These are phyloP conservation scores for Annulohypoxylon truncatum DNA, from an alignment of 2,329 filamentous ascomycete species.

Conservation along the genomic window DNA sequence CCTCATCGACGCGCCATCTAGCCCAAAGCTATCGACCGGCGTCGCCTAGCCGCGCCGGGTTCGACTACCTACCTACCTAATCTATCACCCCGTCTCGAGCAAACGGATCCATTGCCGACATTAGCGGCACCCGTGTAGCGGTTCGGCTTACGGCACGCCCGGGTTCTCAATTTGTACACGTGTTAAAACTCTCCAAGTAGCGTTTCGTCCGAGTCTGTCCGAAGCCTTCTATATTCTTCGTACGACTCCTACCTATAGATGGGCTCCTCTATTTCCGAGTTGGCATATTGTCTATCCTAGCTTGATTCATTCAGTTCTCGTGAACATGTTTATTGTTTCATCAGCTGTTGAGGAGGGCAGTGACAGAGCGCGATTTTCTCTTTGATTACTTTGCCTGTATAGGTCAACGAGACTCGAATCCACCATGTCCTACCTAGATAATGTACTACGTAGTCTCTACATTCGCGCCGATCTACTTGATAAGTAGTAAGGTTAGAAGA, in stretches of 20 bases:
- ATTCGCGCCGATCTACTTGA: too few relatives aligned
- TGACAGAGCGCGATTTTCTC: too few relatives aligned
- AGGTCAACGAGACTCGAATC: too few relatives aligned
- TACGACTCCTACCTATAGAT: not conserved
- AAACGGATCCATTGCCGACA: not conserved
- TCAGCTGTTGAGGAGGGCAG: too few relatives aligned
- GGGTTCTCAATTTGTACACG: not conserved
- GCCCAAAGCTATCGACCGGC: slow-evolving; percentile 11
- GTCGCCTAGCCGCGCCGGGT: not conserved
- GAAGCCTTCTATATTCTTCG: not conserved
- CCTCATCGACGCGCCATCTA: slow-evolving; percentile 8
- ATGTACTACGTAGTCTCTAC: too few relatives aligned
- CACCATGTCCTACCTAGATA: too few relatives aligned
- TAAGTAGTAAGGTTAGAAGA: too few relatives aligned
- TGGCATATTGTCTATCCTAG: too few relatives aligned
- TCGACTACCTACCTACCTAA: slow-evolving; percentile 4
- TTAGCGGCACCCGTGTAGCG: slow-evolving; percentile 4
- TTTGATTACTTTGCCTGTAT: too few relatives aligned
- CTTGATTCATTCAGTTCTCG: too few relatives aligned
- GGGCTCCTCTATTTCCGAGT: too few relatives aligned
- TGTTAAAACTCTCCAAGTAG: not conserved
- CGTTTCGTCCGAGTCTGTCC: not conserved
- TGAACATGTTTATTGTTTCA: too few relatives aligned
- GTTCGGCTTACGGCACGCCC: not conserved
- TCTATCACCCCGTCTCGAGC: not conserved